Base-by-base conservation (phyloP, 2,329 filamentous ascomycete species). In the Hypoxylon sp. region DNA sequence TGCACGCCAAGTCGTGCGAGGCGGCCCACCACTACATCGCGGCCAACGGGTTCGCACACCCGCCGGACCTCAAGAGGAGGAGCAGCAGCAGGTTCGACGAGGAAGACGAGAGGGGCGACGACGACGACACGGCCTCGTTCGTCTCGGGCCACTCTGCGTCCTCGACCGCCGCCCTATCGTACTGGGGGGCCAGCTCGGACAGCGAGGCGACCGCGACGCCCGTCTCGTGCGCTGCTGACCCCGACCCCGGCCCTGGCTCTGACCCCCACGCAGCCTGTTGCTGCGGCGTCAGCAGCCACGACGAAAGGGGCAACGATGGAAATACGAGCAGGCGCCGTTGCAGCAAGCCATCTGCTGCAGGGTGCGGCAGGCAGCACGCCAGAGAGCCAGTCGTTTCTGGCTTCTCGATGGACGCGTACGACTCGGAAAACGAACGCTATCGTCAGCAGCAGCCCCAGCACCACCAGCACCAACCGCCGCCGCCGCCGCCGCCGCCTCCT, bases 1-100 rank as follows among this genome's bases (percentile, higher is more conserved):
- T 73, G 1, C 66, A 67, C 33, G 50, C 47, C 3, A 72, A 71
- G 48, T 71, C 71, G n/a, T 66, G 62, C 23, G 67, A 71, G 33
- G 70, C 70, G 6, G 54, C 62, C n/a, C 58, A 69, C 43, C 51
- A 69, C 2, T 70, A 70, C 52, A 65, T 67, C 38, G 55, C 26
- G 17, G 58, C 62, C 52, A 68, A 71, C 45, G 71, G 69, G 27
- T 70, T 69, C 63, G 43, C 60, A 10, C 49, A 48, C 7, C 67
- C 66, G 11, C 62, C 56, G 10, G 62, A 64, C 38, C 42, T 55
- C 37, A 68, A 63, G 29, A 55, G 59, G 10, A 24, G n/a, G n/a
- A n/a, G n/a, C n/a, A n/a, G n/a, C n/a, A n/a, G 42, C 1, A 62
- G 49, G 13, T 50, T 67, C 37, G 43, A 57, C 9, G 48, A 45